Evolutionary conservation across 2,329 filamentous ascomycete genomes (phyloP), one percentile per base, ranked within the genome.

Genomic region (Sphaerulina vaccinii): DNA sequence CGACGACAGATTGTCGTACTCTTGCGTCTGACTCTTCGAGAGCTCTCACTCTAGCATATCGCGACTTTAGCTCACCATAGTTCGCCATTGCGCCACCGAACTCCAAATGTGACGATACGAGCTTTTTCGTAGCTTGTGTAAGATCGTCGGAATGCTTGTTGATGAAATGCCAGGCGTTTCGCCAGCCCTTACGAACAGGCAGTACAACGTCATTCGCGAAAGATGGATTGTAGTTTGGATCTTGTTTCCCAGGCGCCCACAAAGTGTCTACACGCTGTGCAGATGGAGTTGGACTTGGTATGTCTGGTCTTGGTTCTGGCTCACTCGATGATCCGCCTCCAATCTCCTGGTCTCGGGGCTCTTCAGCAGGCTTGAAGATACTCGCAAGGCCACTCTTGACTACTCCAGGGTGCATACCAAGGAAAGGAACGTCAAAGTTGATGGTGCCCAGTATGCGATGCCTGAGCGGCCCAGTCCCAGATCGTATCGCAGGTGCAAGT

Each of bases 391-490:
- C 89, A 32, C 87, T 87, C n/a, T 84, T 80, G 36, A 96, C 81
- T 36, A 96, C 87, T 5, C 91, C 88, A 1, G 90, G 90, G 69
- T 96, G 90, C 66, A 96, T 86, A 3, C 91, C 91, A 5, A 96
- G 75, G 52, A 95, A 90, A 0, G 91, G 91, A 0, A 88, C 87
- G 69, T 96, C 91, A 42, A 95, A 85, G 50, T 87, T 88, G 50
- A 96, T 76, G 3, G 85, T 85, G 0, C 91, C 91, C 23, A 96
- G 70, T 35, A 96, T 87, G 8, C 83, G 81, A 72, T 95, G 88
- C 57, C 83, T 84, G 59, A 87, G 82, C 9, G 73, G 73, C 16
- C 62, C 51, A 67, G 51, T 50, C n/a, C 50, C 47, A 11, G 60
- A 52, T 11, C 66, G 42, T 57, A 65, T 19, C 2, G 71, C 62